Evolutionary conservation across 2,329 filamentous ascomycete species (phyloP), one percentile per base, ranked within the genome.

Genomic region (Chaetomiaceae sp.): DNA sequence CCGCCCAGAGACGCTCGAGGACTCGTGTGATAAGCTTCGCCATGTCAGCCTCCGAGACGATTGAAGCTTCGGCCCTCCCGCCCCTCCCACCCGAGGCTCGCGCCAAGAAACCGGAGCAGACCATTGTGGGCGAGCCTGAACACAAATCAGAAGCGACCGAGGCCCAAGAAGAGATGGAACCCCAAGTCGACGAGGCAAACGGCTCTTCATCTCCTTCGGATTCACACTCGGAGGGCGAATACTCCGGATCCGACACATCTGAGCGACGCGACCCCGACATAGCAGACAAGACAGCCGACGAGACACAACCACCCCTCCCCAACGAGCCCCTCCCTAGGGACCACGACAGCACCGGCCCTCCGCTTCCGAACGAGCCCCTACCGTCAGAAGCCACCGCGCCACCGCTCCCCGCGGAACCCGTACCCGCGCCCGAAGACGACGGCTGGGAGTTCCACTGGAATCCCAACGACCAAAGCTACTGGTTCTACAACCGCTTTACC

Each of bases 361-460:
- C 60, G 7, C 57, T 63, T 14, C 60, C 60, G 27, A 57, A 58
- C 51, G 60, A 63, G 25, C 59, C 60, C 27, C 43, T 62, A 7
- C 60, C 59, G 5, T 42, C 55, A 10, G 47, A 48, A 10, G 38
- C 43, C 40, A 34, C 42, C 13, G 60, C 61, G 3, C 74, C 74
- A 3, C 73, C 73, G 0, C 62, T 77, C 6, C 75, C 74, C 2
- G 62, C 66, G 41, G 75, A 76, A 53, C 69, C 71, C 13, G 62
- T 67, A 45, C 72, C 77, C 64, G 49, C 37, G 67, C 76, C 48
- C 53, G 81, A 86, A 67, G 80, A 85, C 55, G 82, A 86, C 62
- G 90, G 90, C 54, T 96, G 90, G 90, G 84, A 87, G 54, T 84
- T 83, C 32, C 76, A 87, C 54, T 95, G 88, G 87, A 89, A 95